Base-by-base conservation (phyloP, 805 yeast species). In the Kluyveromyces aestuarii region DNA sequence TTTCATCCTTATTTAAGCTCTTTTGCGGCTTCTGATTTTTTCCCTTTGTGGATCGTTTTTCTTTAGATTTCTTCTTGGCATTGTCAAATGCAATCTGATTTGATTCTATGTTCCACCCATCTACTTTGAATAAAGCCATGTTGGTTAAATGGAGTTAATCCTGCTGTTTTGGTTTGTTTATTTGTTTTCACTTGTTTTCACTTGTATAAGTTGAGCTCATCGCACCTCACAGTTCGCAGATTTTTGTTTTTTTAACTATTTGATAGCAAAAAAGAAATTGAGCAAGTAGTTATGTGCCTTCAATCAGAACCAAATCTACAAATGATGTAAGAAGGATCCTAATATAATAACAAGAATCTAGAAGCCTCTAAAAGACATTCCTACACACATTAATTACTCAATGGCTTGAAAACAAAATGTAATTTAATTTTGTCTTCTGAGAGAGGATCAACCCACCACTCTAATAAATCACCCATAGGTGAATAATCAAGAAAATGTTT, bases 121-220 rank as follows among this genome's bases (percentile, higher is more conserved):
- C 87, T 18, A 84, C 89, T 61, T 82, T 76, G 61, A 87, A 87
- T 52, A 87, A 72, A 33, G 86, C 76, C 90, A 83, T 83, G 10
- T 11, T 7, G 3, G 35, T 30, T 3, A 30, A 30, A 3, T 8
- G 11, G 4, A 13, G 35, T 30, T 21, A 6, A 21, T 21, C 25
- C 25, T 21, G 6, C 35, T 30, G 14, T 30, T 10, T 11, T 13
- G 8, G 8, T 30, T 30, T 10, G 7, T 30, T 7, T 30, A 8
- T 10, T 13, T 30, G 14, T 30, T 13, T 13, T 11, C 33, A 8
- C 10, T 8, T 8, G 10, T 27, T 8, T 8, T 27, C 2, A 30
- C 14, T 30, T 30, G 14, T 5, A 30, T 13, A 11, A 11, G 35
- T 30, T 11, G 14, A 30, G 35, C 35, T 30, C 35, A 30, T 30